These are phyloP conservation scores for Dothideomycetes sp. DNA, from an alignment of 2,329 filamentous ascomycete species.

Conservation along the genomic window DNA sequence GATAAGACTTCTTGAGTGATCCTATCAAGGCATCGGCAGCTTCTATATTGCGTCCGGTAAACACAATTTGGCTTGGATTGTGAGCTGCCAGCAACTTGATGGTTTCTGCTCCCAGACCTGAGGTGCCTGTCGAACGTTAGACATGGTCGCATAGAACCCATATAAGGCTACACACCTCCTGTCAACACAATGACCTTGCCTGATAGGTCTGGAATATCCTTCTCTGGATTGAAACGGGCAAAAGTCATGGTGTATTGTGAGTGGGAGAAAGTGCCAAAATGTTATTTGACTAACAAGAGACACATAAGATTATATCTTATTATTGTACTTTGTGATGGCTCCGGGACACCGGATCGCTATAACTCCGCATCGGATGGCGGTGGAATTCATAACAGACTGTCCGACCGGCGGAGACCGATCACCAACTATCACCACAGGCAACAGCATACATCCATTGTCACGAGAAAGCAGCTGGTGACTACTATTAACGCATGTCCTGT, in stretches of 20 bases:
- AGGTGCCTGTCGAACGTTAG: constrained; percentile 29
- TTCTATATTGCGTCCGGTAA: constrained; percentile 40
- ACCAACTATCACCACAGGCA: no score
- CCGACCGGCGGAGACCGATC: no score
- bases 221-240: constrained; percentile 17
- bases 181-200: constrained; percentile 24
- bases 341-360: no score
- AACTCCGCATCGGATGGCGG: no score
- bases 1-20: constrained; percentile 26
- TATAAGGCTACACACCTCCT: constrained; percentile 3
- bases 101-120: constrained; percentile 39
- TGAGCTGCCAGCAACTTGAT: constrained; percentile 37
- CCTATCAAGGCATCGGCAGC: constrained; percentile 35
- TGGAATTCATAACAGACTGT: no score
- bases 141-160: neutral
- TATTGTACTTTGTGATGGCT: no score
- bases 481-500: no score
- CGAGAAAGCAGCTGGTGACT: no score
- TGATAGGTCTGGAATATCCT: constrained; percentile 21
- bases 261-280: no score
- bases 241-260: neutral
- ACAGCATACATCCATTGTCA: no score
- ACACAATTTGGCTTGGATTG: constrained; percentile 41
- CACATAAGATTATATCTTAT: no score
- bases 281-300: no score